Conservation (phyloP, 805 yeast genomes). For the Saccharomyces eubayanus region DNA sequence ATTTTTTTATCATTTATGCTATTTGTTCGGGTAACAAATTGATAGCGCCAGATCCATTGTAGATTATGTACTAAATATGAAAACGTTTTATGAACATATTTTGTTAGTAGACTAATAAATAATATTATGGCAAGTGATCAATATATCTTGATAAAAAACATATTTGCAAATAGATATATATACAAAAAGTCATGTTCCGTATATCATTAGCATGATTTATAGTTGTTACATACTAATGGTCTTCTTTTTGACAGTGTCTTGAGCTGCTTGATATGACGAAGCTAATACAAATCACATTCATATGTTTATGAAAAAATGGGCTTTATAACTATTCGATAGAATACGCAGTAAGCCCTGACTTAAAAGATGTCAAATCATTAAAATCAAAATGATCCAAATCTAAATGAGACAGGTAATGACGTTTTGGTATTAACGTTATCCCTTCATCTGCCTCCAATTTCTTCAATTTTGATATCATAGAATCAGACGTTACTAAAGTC, state of each 20-base stretch:
- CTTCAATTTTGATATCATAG: conserved; percentile 8
- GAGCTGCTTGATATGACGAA: too few species aligned
- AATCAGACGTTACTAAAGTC: conserved; percentile 16
- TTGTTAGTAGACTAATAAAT: too few species aligned
- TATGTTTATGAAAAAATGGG: neutral
- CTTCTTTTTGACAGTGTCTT: too few species aligned
- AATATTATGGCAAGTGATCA: too few species aligned
- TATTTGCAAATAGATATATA: too few species aligned
- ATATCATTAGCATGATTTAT: too few species aligned
- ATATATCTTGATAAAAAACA: too few species aligned
- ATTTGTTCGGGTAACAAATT: neutral
- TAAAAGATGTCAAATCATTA: conserved; percentile 36
- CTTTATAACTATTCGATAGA: neutral
- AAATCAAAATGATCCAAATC: conserved; percentile 72
- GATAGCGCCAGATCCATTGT: neutral
- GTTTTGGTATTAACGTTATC: conserved; percentile 17
- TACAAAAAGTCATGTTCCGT: too few species aligned
- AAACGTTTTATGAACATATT: too few species aligned
- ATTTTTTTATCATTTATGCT: neutral
- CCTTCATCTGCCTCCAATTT: neutral
- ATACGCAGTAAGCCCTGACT: conserved; percentile 61
- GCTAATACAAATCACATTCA: neutral
- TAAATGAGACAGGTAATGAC: conserved; percentile 42
- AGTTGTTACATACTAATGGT: too few species aligned
- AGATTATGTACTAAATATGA: neutral